These are phyloP conservation scores for Lippia alba DNA, from an alignment of 305 asterid species.

Conservation along the genomic window DNA sequence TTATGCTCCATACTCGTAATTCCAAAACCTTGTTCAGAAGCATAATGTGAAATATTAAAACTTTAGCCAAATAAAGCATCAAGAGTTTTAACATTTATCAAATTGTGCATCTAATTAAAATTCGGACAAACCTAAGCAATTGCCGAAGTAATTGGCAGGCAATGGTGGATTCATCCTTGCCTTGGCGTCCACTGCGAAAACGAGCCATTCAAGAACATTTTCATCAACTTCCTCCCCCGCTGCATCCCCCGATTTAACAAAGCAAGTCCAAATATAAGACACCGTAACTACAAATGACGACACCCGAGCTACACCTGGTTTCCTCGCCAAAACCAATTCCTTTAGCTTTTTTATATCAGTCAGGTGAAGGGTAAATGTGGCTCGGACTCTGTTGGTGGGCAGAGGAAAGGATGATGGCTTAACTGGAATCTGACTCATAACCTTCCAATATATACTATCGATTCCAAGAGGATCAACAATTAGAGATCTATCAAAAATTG, in stretches of 20 bases:
- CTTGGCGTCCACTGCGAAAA: slow-evolving; percentile 44
- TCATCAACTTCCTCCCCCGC: slow-evolving; percentile 30
- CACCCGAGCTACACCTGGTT: slow-evolving; percentile 31
- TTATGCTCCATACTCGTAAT: slow-evolving; percentile 5
- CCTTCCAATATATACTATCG: slow-evolving; percentile 33
- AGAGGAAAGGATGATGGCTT: slow-evolving; percentile 13
- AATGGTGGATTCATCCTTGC: slow-evolving; percentile 44
- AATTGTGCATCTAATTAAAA: slow-evolving; percentile 18
- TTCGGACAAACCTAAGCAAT: too few species aligned
- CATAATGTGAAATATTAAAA: too few species aligned
- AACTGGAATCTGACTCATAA: slow-evolving; percentile 2
- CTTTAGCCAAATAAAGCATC: too few species aligned
- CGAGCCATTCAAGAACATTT: slow-evolving; percentile 26
- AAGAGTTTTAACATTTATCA: too few species aligned
- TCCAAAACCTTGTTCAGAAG: background rate
- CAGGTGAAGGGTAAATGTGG: slow-evolving; percentile 39
- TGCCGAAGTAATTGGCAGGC: slow-evolving; percentile 22
- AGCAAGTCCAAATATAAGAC: slow-evolving; percentile 49
- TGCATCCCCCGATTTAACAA: slow-evolving; percentile 42
- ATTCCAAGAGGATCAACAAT: slow-evolving; percentile 42
- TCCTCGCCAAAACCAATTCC: slow-evolving; percentile 26
- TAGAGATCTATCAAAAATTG: slow-evolving; percentile 40
- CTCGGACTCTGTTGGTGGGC: slow-evolving; percentile 47
- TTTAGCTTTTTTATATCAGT: slow-evolving; percentile 39
- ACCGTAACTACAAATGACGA: slow-evolving; percentile 47